Evolutionary conservation across 345 rosid genomes (phyloP), one percentile per base, ranked within the genome.

Genomic region (Eutrema japonicum): DNA sequence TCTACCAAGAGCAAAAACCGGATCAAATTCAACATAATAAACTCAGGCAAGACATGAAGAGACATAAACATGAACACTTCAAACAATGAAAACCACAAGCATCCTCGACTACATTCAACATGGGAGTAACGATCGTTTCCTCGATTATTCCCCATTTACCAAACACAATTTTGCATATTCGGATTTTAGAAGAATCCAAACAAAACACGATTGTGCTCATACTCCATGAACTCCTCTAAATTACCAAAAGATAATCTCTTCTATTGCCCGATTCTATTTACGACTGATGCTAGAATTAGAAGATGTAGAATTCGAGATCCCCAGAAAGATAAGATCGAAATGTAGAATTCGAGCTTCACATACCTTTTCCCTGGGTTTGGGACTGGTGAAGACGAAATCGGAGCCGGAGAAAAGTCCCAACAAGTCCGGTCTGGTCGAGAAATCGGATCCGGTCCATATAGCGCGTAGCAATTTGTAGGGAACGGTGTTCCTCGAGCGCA

Each of bases 331-430:
- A 8, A 22, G 10, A 62, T 53, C 50, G 16, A 64, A 33, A 0
- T n/a, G 11, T 49, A 49, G 35, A 33, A 43, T 7, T 40, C 4
- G 42, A 50, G 38, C 1, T 56, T 40, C 8, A 18, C 7, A 49
- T 54, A 91, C 98, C 95, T 91, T 94, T 74, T 83, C 90, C 70
- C 98, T 80, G 0, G 93, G 97, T 64, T 81, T 87, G 36, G 97
- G 93, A 68, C 91, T 81, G 58, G 68, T 48, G 70, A 94, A 83
- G 65, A 91, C 66, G 77, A 89, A 86, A 42, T 64, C 68, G 11
- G 94, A 78, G 35, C 88, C 87, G 7, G 84, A 80, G 80, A 88
- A 84, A 38, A 94, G 81, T 40, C 46, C 57, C 56, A 57, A 58
- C 71, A 89, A 77, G 1, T 72, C 78, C 4, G 96, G 96, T 26